Evolutionary conservation across 352 stramenopile species (phyloP), one percentile per base, ranked within the genome.

Genomic region (Phytopythium aichiense): DNA sequence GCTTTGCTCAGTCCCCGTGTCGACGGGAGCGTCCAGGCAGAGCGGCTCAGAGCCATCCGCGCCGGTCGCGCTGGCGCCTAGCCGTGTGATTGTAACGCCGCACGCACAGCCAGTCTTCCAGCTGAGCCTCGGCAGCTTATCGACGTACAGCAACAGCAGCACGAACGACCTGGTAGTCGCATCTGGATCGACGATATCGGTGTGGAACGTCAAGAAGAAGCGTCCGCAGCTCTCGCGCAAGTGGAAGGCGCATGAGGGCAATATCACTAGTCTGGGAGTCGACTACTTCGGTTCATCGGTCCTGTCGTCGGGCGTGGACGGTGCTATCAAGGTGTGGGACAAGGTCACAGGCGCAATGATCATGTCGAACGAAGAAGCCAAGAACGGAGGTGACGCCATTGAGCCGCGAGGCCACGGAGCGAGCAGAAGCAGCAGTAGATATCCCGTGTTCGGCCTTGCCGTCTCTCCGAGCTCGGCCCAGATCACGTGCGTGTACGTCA

Each of bases 391-490:
- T 0, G 22, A n/a, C 12, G 9, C 15, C 4, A 8, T 23, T 4
- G 46, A 53, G 25, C 33, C 46, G 4, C 46, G 25, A n/a, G 46
- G 23, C 0, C 46, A 51, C 43, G 33, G 25, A 43, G 38, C 59
- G 28, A 63, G 48, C 1, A 70, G 42, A n/a, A n/a, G 31, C 9
- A 71, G 38, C 35, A 87, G 35, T 40, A 11, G 80, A 50, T 90
- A 90, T 56, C 85, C 85, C 1, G 67, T 94, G 37, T 94, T 85
- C 54, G 85, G 83, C 2, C 58, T 94, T 30, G 65, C 79, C 0
- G 69, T 94, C 31, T 94, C 85, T 6, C 80, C 85, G 4, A 91
- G 79, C 52, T 89, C 80, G 35, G 79, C 77, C 0, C 83, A 92
- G 60, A 50, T 94, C 33, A 80, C 78, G 22, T 79, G 71, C 58